Conservation (phyloP, 148 eudicot genomes). For the Cornus kousa region DNA sequence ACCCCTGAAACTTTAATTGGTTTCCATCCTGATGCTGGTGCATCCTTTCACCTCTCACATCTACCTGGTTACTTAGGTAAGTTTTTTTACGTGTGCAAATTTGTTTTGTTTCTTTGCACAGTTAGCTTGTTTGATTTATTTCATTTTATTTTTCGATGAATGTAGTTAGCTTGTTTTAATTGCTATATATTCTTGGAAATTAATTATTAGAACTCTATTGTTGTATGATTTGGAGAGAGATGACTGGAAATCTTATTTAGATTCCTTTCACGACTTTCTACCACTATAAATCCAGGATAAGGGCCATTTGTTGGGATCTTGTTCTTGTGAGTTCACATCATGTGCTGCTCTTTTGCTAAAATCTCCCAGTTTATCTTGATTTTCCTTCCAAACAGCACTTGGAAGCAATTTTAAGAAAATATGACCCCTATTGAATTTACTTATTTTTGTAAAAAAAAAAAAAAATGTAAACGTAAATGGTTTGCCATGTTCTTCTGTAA, state of each 20-base stretch:
- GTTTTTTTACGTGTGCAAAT: conserved; percentile 1
- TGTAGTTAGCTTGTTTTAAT: neutral
- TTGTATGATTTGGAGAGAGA: neutral
- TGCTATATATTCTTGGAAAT: neutral
- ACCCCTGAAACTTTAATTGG: conserved; percentile 92
- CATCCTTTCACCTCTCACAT: conserved; percentile 89
- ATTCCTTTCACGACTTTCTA: neutral
- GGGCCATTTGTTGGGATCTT: neutral
- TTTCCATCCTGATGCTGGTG: conserved; percentile 92
- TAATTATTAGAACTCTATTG: neutral
- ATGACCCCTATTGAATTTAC: neutral
- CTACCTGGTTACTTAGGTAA: conserved; percentile 81
- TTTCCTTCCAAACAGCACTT: neutral
- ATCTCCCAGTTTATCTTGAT: neutral
- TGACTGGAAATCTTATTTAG: neutral
- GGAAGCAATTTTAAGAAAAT: neutral
- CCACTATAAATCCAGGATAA: neutral
- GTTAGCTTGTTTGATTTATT: neutral
- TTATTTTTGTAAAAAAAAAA: neutral
- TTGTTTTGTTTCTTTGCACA: neutral
- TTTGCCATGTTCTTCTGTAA: neutral
- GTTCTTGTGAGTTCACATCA: neutral
- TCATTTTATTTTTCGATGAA: neutral
- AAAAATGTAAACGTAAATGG: neutral
- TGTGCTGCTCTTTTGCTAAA: neutral